Evolutionary conservation across 306 rosid species (phyloP), one percentile per base, ranked within the genome.

Genomic region (Astragalus membranaceus): DNA sequence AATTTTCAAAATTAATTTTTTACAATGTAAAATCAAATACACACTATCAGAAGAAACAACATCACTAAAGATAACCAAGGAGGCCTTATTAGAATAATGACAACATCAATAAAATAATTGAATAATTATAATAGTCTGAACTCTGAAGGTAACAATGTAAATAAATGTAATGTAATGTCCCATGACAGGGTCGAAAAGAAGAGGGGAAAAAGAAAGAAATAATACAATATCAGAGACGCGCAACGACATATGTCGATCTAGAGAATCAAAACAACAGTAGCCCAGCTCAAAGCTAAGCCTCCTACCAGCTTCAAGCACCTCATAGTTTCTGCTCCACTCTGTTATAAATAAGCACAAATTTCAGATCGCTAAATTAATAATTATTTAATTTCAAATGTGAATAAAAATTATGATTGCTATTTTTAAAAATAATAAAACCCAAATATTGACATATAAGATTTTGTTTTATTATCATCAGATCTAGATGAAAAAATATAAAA

Each of bases 321-420:
- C 32, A 83, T 65, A 29, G 73, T 29, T 41, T 72, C 88, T 11
- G 98, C 92, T 73, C 92, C 95, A 61, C 86, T 89, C 98, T 92
- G 95, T 65, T 66, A 60, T 63, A 30, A 20, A 7, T 35, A 33
- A 3, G 10, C 51, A 13, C 1, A 12, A 15, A 50, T 16, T 16
- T 60, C 69, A 55, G 62, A 70, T 39, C 54, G 16, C 11, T 12
- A 32, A 64, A 20, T 5, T 2, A 70, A 33, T 5, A 48, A 48
- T 7, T 15, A 26, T 26, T 26, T 26, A 26, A 26, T 26, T 26
- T 26, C 4, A 1, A 0, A 26, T 26, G 30, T 26, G 3, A 26
- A 26, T 26, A 26, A 26, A 20, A 26, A 26, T 3, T 26, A 26
- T 26, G 30, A 26, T 26, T 26, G 0, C 4, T 26, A 1, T 26